Evolutionary conservation across 768 basidiomycete species (phyloP), one percentile per base, ranked within the genome.

Genomic region (Gymnopilus dilepis): DNA sequence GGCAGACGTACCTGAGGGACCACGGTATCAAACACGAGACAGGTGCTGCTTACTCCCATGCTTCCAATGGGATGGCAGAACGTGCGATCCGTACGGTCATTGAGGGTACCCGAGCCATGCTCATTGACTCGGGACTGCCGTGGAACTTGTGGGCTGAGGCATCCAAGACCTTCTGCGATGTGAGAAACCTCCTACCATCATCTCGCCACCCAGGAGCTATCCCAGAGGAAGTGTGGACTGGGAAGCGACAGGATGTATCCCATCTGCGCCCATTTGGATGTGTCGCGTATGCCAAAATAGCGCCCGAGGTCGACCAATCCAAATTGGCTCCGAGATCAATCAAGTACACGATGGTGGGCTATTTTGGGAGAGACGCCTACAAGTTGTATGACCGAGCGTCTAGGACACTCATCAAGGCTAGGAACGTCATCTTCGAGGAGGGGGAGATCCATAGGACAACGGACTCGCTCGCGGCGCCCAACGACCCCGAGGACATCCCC

Each of bases 1-100:
- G 58, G 60, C 42, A 56, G 6, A 43, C 12, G 0, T 62, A 55
- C 41, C 38, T 6, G 1, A 21, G 4, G 12, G 26, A 59, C 17
- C 7, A 52, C n/a, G 60, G 66, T 2, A 67, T 65, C 13, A 38
- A 9, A 4, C 43, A 59, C 31, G 65, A 76, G 50, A 63, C 59
- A 0, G 74, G 70, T 0, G 65, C 67, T 0, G 67, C 72, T 1
- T 65, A 78, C 61, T 68, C 72, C 0, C 74, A 72, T 1, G 41
- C 69, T 2, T 69, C 73, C 37, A 78, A 78, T 42, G 74, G 77
- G 0, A 60, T 70, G 0, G 73, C 68, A 0, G 73, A 80, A 54
- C 65, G 68, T 0, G 52, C 59, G 2, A 76, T 75, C 45, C 48
- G 65, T 0, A 74, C 72, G 1, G 60, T 76, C 2, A 47, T 73